phyloP scores from a whole-genome alignment of 2,329 filamentous ascomycete species.

The Fusarium humuli region DNA sequence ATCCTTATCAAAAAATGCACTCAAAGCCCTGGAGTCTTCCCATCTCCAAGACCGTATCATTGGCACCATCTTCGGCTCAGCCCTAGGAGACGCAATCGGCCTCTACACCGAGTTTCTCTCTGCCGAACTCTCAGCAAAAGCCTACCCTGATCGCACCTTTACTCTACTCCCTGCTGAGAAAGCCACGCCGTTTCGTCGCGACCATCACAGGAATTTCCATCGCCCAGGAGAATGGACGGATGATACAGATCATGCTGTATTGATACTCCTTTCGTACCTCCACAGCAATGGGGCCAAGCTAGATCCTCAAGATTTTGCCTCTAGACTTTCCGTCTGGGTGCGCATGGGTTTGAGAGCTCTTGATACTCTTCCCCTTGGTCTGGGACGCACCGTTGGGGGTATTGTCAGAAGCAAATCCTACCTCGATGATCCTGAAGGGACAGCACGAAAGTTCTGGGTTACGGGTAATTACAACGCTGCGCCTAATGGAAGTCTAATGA shows the following conservation, averaged over 20 bases:
- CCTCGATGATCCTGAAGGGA: conserved; percentile 53
- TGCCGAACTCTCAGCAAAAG: conserved; percentile 46
- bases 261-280: conserved; percentile 61
- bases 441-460: conserved; percentile 57
- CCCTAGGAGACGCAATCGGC: conserved; percentile 65
- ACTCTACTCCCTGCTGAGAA: conserved; percentile 51
- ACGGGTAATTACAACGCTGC: conserved; percentile 55
- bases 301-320: conserved; percentile 57
- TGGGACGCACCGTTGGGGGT: conserved; percentile 60
- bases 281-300: conserved; percentile 55
- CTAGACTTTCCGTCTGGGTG: conserved; percentile 60
- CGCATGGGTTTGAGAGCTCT: conserved; percentile 59
- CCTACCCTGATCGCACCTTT: conserved; percentile 56
- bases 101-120: conserved; percentile 66
- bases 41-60: conserved; percentile 54
- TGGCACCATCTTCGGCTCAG: conserved; percentile 62
- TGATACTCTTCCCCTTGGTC: conserved; percentile 60
- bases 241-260: conserved; percentile 65
- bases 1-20: conserved; percentile 31
- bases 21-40: conserved; percentile 29
- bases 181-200: conserved; percentile 57
- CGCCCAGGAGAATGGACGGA: conserved; percentile 62
- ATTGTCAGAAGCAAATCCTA: conserved; percentile 57
- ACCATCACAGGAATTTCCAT: conserved; percentile 59
- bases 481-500: conserved; percentile 65